These are phyloP conservation scores for Pseudogymnoascus destructans DNA, from an alignment of 2,329 filamentous ascomycete species.

Conservation along the genomic window DNA sequence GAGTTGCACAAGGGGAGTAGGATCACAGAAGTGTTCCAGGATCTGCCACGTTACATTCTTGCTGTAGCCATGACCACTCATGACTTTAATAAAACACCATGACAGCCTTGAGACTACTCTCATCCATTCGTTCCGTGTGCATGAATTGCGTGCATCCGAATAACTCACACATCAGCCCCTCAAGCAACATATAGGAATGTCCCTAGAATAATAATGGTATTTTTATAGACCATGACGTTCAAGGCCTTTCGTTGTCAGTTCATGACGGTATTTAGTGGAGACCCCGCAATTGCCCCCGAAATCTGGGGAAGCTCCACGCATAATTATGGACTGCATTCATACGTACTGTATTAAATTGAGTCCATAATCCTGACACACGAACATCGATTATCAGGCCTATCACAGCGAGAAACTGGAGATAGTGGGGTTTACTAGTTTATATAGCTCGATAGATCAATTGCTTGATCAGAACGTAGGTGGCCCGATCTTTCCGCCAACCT, in stretches of 20 bases:
- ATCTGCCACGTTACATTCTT: neutral
- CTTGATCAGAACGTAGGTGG: no score
- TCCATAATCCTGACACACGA: neutral
- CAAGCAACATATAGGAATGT: neutral
- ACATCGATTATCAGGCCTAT: neutral
- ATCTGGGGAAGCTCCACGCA: slow-evolving; percentile 6
- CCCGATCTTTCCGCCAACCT: no score
- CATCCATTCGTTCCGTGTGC: neutral
- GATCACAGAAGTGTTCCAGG: neutral
- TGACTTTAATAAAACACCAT: slow-evolving; percentile 4
- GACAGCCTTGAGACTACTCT: neutral
- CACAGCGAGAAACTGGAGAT: neutral
- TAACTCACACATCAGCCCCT: neutral
- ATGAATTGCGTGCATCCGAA: neutral
- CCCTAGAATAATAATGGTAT: neutral
- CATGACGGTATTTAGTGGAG: neutral
- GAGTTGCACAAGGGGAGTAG: neutral
- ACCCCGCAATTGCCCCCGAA: slow-evolving; percentile 1
- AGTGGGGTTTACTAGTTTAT: slow-evolving; percentile 1
- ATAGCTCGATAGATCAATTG: slow-evolving; percentile 1
- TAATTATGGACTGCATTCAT: no score
- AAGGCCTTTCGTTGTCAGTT: neutral
- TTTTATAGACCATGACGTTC: neutral
- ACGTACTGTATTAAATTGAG: no score
- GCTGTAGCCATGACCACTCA: neutral